These are phyloP conservation scores for Candida hungchunana DNA, from an alignment of 805 yeast genomes.

Conservation along the genomic window DNA sequence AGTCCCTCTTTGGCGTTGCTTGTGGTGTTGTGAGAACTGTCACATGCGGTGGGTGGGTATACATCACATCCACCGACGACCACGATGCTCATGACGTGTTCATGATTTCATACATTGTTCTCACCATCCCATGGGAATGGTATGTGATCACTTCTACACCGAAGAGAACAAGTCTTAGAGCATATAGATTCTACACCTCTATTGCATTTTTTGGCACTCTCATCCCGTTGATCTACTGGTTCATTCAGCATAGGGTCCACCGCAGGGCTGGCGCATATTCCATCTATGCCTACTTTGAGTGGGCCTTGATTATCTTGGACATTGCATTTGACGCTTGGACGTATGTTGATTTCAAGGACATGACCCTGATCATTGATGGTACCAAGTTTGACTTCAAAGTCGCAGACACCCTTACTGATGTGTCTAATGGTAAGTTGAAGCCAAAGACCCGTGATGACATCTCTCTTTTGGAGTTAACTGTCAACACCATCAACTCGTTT, in stretches of 20 bases:
- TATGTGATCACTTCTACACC: slow-evolving; percentile 54
- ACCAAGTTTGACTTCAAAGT: slow-evolving; percentile 20
- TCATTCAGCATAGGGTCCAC: slow-evolving; percentile 89
- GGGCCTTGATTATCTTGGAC: slow-evolving; percentile 84
- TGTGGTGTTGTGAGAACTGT: slow-evolving; percentile 85
- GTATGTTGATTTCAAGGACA: slow-evolving; percentile 57
- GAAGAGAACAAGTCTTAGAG: slow-evolving; percentile 42
- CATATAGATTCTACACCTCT: slow-evolving; percentile 50
- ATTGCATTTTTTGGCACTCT: slow-evolving; percentile 63
- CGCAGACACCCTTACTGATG: slow-evolving; percentile 9
- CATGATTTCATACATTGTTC: slow-evolving; percentile 84
- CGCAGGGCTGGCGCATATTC: slow-evolving; percentile 92
- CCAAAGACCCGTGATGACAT: slow-evolving; percentile 24
- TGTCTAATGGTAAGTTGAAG: slow-evolving; percentile 10
- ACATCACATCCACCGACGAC: slow-evolving; percentile 94
- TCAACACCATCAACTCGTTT: slow-evolving; percentile 58
- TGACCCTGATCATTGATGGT: slow-evolving; percentile 41
- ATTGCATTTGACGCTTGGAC: slow-evolving; percentile 82
- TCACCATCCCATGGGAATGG: slow-evolving; percentile 90
- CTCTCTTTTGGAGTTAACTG: slow-evolving; percentile 34
- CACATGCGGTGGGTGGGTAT: slow-evolving; percentile 98
- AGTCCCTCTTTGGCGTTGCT: slow-evolving; percentile 41
- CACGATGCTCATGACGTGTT: slow-evolving; percentile 95
- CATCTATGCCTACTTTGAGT: slow-evolving; percentile 88
- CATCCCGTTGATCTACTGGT: slow-evolving; percentile 81